A percentile compares a stretch with the other conserved stretches of the same genome.
These are phyloP conservation scores for Arctium minus DNA, from an alignment of 129 eudicot genomes.

Conservation along the genomic window DNA sequence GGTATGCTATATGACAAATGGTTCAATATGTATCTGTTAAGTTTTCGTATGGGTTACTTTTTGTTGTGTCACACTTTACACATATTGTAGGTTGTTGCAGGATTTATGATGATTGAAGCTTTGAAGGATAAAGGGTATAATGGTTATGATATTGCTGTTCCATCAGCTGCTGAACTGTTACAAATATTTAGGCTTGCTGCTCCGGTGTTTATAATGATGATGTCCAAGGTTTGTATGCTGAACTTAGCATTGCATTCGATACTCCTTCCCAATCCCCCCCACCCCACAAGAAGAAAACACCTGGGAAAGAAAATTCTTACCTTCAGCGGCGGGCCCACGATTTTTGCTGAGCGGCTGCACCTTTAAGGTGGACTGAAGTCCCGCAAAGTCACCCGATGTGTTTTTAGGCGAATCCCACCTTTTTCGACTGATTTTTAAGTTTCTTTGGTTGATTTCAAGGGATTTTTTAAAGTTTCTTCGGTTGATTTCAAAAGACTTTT, in stretches of 20 bases:
- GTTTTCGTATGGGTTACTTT: neutral
- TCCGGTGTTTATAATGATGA: conserved; percentile 84
- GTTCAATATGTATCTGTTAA: neutral
- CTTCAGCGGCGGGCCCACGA: too few relatives aligned
- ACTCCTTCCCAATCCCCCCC: neutral
- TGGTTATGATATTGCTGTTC: conserved; percentile 64
- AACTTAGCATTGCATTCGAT: conserved; percentile 50
- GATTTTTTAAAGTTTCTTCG: too few relatives aligned
- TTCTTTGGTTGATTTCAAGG: too few relatives aligned
- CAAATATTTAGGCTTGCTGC: conserved; percentile 75
- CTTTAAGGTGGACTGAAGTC: too few relatives aligned
- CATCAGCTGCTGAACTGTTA: conserved; percentile 64
- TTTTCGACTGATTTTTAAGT: too few relatives aligned
- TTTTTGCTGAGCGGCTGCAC: too few relatives aligned
- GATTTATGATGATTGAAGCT: conserved; percentile 83
- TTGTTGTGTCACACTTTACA: conserved; percentile 12
- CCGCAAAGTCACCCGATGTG: too few relatives aligned
- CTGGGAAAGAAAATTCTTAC: conserved; percentile 2
- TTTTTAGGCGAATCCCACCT: too few relatives aligned
- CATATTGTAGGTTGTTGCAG: conserved; percentile 74
- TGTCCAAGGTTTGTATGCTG: conserved; percentile 62
- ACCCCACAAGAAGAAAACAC: neutral
- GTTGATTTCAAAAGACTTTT: too few relatives aligned
- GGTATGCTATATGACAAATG: conserved; percentile 32
- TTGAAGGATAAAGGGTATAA: conserved; percentile 79